Evolutionary conservation across 179 eudicot species (phyloP), one percentile per base, ranked within the genome.

Genomic region (Drosera spatulata): DNA sequence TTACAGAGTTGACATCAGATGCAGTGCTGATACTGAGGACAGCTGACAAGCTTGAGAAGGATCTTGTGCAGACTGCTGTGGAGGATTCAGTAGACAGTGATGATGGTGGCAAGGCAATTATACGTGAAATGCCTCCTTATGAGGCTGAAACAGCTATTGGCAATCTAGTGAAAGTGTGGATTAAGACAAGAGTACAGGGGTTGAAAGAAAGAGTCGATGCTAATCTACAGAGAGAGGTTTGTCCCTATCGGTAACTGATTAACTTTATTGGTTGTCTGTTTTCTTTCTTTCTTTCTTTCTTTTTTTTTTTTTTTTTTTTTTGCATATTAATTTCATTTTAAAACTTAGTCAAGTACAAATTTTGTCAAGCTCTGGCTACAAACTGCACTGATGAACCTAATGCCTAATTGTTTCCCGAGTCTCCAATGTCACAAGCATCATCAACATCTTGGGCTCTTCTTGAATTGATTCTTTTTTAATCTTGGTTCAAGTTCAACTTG

Each of bases 71-170:
- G 56, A 93, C 87, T 65, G 96, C 99, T 14, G 99, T 93, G 50
- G 99, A 93, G 76, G 99, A 93, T 83, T 89, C 99, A 15, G 99
- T 93, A 47, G 99, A 93, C 55, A 82, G 99, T 65, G 99, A 93
- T 53, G 99, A 93, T 81, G 99, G 99, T 47, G 99, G 96, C 44
- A 93, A 93, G 77, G 99, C 86, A 60, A 80, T 93, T 55, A 93
- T 93, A 53, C 96, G 96, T 64, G 99, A 93, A 72, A 89, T 93
- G 99, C 99, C 99, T 70, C 99, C 99, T 53, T 93, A 66, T 77
- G 99, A 93, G 70, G 99, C 96, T 74, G 91, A 93, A 77, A 75
- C 90, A 64, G 87, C 85, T 47, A 86, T 93, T 61, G 85, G 80
- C 64, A 89, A 85, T 75, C 64, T 93, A 70, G 95, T 89, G 58